A percentile compares a stretch with the other conserved stretches of the same genome.
Evolutionary conservation across 306 rosid species (phyloP).

Genomic region (Lathyrus tuberosus): DNA sequence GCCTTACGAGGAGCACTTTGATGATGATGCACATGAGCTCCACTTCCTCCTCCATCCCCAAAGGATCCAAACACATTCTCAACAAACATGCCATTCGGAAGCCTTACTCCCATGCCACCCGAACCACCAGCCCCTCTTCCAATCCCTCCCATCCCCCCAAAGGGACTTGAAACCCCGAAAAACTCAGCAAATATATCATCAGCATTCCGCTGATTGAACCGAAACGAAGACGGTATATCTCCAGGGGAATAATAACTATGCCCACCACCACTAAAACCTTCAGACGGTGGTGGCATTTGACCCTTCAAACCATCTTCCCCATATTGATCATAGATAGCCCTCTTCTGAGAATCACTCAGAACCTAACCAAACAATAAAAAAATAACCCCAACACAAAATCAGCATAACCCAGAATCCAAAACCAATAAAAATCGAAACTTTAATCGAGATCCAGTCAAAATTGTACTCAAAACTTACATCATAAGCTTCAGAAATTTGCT

Average conservation of each 20-base stretch:
- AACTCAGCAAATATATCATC: constrained; percentile 66
- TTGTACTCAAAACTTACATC: constrained; percentile 40
- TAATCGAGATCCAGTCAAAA: not conserved
- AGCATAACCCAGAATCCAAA: not conserved
- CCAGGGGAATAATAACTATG: constrained; percentile 47
- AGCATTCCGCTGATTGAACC: constrained; percentile 61
- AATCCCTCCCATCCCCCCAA: constrained; percentile 60
- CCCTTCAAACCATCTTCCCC: constrained; percentile 70
- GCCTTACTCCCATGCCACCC: constrained; percentile 44
- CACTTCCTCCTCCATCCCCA: constrained; percentile 46
- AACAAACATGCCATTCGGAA: constrained; percentile 51
- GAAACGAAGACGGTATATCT: constrained; percentile 54
- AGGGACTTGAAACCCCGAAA: constrained; percentile 54
- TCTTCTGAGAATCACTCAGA: constrained; percentile 68
- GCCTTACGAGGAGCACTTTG: constrained; percentile 54
- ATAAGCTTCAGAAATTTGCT: constrained; percentile 66
- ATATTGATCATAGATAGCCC: constrained; percentile 57
- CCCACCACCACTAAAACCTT: constrained; percentile 35
- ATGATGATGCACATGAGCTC: constrained; percentile 40
- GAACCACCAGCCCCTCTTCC: constrained; percentile 37
- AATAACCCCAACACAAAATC: not conserved
- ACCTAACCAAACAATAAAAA: constrained; percentile 44
- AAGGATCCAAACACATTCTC: constrained; percentile 50
- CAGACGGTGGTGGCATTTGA: constrained; percentile 64
- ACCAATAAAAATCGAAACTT: not conserved